Base-by-base conservation (phyloP, 75 land plant genomes). In the Pinus tabuliformis region DNA sequence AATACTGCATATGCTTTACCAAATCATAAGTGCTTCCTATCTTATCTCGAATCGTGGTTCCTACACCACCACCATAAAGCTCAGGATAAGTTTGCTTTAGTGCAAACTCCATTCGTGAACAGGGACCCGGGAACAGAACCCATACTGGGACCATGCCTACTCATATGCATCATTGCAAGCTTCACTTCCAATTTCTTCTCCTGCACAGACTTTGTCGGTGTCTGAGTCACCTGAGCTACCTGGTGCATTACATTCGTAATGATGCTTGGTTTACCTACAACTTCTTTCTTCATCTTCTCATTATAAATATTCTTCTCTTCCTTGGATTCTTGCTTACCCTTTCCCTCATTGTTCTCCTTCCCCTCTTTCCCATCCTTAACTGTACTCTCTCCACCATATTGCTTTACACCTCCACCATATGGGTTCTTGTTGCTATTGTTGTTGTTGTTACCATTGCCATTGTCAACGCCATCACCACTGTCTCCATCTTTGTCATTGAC, bases 1-100 rank as follows among this genome's bases (percentile, higher is more conserved):
- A 86, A 73, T 86, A 92, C 37, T 82, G 75, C 95, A 92, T 92
- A 45, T 88, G 86, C 87, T 92, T 93, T 12, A 92, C 95, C 3
- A 92, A 88, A 75, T 90, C 95, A 78, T 90, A 90, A 54, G 92
- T 81, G 79, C 81, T 80, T 9, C 80, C 58, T 17, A 76, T 75
- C 75, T 64, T 81, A 3, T 81, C 83, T 22, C 58, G 37, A 42
- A 39, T 68, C 22, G 39, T 36, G 3, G 37, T 36, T 36, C 37
- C 37, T 36, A 36, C 37, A 36, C 37, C 37, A 56, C 71, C 24
- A 28, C 58, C 56, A 21, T 58, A 58, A 30, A 72, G 24, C 5
- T 63, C 70, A 4, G 82, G 37, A 36, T 36, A 36, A 2, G 37
- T 36, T 36, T 36, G 37, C 37, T 36, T 36, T 3, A 36, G 3